Evolutionary conservation across 441 rosid species (phyloP), one percentile per base, ranked within the genome.

Genomic region (Adansonia gregorii): DNA sequence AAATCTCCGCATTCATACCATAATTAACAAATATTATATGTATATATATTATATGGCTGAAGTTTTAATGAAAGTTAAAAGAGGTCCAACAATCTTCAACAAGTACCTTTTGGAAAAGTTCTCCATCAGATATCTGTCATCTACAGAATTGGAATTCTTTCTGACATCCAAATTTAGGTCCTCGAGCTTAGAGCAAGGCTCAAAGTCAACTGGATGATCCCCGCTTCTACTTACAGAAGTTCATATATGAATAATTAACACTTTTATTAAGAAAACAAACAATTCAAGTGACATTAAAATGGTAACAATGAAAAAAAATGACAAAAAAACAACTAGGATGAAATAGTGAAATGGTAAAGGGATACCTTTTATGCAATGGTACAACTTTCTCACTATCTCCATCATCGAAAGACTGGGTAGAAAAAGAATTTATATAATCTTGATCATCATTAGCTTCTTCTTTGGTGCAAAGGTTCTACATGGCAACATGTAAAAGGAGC

Each of bases 121-220:
- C 55, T 83, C 88, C 8, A 64, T 56, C 19, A 72, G 74, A 82
- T 75, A 75, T 75, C 67, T 81, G 72, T 86, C 87, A 48, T 77
- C 88, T 70, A 76, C 52, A 54, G 77, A 84, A 65, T 80, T 82
- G 49, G 85, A 76, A 70, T 78, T 83, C 88, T 87, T 88, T 80
- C 85, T 81, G 70, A 88, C 93, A 78, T 89, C 92, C 91, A 92
- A 86, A 85, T 87, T 92, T 66, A 90, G 86, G 83, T 87, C 91
- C 90, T 85, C 92, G 0, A 92, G 93, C 92, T 88, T 90, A 80
- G 90, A 87, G 85, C 93, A 88, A 61, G 94, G 91, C 75, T 89
- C 94, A 82, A 89, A 90, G 74, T 88, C 91, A 83, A 78, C 73
- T 15, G 86, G 84, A 79, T 71, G 77, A 60, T 88, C 90, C 82